Evolutionary conservation across 331 rosid genomes (phyloP), one percentile per base, ranked within the genome.

Genomic region (Arachis monticola): DNA sequence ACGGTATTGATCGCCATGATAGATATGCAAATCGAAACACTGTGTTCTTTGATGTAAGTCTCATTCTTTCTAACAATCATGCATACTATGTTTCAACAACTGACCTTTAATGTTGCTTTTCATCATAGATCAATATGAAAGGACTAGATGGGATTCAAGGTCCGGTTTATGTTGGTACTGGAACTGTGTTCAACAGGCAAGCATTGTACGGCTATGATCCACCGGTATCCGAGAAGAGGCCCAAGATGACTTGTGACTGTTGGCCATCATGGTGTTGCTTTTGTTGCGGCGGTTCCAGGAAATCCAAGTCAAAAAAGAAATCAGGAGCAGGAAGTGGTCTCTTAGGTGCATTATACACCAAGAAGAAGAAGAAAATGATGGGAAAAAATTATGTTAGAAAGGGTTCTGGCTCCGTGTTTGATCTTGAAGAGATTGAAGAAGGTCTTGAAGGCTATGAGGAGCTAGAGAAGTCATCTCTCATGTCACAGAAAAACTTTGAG

Each of bases 111-210:
- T 30, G 1, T 75, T 17, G 0, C 4, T 35, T 35, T 65, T 72
- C 44, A 31, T 82, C 64, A 69, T 70, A 92, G 99, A 90, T 92
- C 85, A 92, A 92, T 86, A 95, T 95, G 97, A 92, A 90, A 90
- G 99, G 97, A 32, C 91, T 95, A 58, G 97, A 95, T 73, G 99
- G 99, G 63, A 88, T 95, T 80, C 99, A 95, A 89, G 99, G 99
- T 61, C 99, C 99, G 0, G 97, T 95, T 3, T 95, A 95, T 86
- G 99, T 95, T 38, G 99, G 97, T 68, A 92, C 99, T 0, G 99
- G 99, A 69, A 79, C 87, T 73, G 97, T 95, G 80, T 95, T 95
- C 89, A 95, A 95, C 79, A 86, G 97, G 82, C 97, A 74, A 65
- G 99, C 99, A 71, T 85, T 95, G 79, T 92, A 95, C 42, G 99